Base-by-base conservation (phyloP, 805 yeast genomes). In the Pichia kluyveri region DNA sequence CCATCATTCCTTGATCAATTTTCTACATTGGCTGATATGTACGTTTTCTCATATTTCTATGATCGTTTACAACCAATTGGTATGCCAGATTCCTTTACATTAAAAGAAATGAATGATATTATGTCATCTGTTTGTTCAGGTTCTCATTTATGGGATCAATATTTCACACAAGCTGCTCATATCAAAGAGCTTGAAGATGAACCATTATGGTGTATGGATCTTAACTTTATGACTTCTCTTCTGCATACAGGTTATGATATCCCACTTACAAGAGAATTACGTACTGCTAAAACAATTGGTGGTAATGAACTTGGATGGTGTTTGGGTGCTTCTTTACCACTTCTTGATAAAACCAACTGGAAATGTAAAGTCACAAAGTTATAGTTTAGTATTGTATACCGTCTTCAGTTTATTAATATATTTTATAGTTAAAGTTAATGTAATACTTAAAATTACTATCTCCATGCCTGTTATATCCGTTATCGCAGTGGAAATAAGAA, bases 221-320 rank as follows among this genome's bases (percentile, higher is more conserved):
- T 93, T 54, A 82, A 90, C 11, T 93, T 86, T 76, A 90, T 91
- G 77, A 82, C 86, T 14, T 82, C 97, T 2, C 69, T 93, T 64
- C 72, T 93, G 55, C 96, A 90, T 67, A 83, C 90, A n/a, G 99
- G 99, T 41, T 93, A 93, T 67, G 97, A 91, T 57, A 88, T 93
- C 54, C 96, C 97, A 52, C 75, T 86, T 50, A 72, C 76, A 55
- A 81, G 98, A 65, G 97, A 91, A 67, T 79, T 93, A 56, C 86
- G 79, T 66, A 93, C 96, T 8, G 98, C 97, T 9, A 82, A 88
- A 71, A 89, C 80, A 63, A 87, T 93, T 57, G 84, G 81, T 45
- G 80, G 81, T 61, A 89, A 87, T 59, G 99, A 93, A 69, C 75
- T 93, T 45, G 99, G 99, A 34, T 93, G 99, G 99, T 93, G 98